These are phyloP conservation scores for Phytophthora citrophthora DNA, from an alignment of 352 stramenopile genomes.

Conservation along the genomic window DNA sequence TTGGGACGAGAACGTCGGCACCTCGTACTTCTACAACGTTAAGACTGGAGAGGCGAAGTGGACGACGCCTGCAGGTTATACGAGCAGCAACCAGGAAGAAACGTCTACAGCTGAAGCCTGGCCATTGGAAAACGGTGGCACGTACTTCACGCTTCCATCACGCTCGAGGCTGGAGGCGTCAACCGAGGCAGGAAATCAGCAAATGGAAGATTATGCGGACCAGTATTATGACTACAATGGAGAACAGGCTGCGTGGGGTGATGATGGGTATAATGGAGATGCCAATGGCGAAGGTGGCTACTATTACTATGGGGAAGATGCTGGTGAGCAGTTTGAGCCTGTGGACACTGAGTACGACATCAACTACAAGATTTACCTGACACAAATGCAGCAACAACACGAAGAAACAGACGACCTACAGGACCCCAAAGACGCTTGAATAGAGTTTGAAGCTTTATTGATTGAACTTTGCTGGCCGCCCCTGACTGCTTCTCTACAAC, in stretches of 20 bases:
- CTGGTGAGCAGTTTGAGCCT: slow-evolving; percentile 11
- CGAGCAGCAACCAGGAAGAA: slow-evolving; percentile 28
- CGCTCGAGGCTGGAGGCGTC: slow-evolving; percentile 20
- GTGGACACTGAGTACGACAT: slow-evolving; percentile 70
- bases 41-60: slow-evolving; percentile 74
- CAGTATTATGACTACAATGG: slow-evolving; percentile 28
- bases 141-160: slow-evolving; percentile 28
- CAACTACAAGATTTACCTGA: slow-evolving; percentile 80
- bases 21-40: slow-evolving; percentile 77
- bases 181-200: slow-evolving; percentile 18
- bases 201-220: slow-evolving; percentile 1
- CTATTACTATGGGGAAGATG: slow-evolving; percentile 31
- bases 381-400: slow-evolving; percentile 39
- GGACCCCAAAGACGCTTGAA: slow-evolving; percentile 16
- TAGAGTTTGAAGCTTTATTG: slow-evolving; percentile 13
- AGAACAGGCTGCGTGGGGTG: slow-evolving; percentile 12
- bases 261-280: slow-evolving; percentile 11
- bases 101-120: slow-evolving; percentile 14
- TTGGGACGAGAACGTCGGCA: slow-evolving; percentile 72
- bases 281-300: slow-evolving; percentile 6
- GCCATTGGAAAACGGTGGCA: slow-evolving; percentile 12
- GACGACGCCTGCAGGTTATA: slow-evolving; percentile 49
- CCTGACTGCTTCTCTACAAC: slow-evolving; percentile 28
- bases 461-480: slow-evolving; percentile 7
- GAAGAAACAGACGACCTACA: slow-evolving; percentile 10